Evolutionary conservation across 2,329 filamentous ascomycete species (phyloP).

Genomic region (Pestalotiopsis sp.): DNA sequence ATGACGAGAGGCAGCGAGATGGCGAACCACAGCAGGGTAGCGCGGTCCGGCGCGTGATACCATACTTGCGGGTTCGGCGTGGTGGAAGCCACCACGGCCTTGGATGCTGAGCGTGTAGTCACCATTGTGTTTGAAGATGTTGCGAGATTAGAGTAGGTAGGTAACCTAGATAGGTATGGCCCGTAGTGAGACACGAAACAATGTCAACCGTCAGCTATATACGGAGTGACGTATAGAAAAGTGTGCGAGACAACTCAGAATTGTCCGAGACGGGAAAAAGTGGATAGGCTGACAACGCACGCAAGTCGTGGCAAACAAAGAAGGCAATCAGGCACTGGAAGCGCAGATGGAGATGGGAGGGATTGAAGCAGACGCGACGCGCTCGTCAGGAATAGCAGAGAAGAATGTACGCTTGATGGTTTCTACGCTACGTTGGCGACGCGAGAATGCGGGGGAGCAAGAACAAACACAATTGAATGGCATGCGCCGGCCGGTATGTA

Average conservation of each 20-base stretch:
- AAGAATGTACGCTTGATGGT: not conserved
- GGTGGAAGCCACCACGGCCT: conserved; percentile 1
- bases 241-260: not conserved
- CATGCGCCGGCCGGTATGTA: not conserved
- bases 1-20: conserved; percentile 76
- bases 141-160: not conserved
- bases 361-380: not conserved
- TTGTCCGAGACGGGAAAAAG: not conserved
- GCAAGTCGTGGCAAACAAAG: not conserved
- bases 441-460: not conserved
- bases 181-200: not conserved
- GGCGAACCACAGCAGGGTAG: conserved; percentile 69
- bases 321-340: not conserved
- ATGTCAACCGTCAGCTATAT: not conserved
- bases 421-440: not conserved
- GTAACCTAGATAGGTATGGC: not conserved
- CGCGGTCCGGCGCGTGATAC: conserved; percentile 47
- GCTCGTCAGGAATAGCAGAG: not conserved
- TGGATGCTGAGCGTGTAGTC: conserved; percentile 28
- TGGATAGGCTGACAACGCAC: not conserved
- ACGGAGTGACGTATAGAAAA: not conserved
- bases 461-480: not conserved
- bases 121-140: conserved; percentile 25
- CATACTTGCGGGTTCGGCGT: conserved; percentile 28
- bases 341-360: not conserved